Conservation (phyloP, 768 basidiomycete species). For the Tephrocybe sp. region DNA sequence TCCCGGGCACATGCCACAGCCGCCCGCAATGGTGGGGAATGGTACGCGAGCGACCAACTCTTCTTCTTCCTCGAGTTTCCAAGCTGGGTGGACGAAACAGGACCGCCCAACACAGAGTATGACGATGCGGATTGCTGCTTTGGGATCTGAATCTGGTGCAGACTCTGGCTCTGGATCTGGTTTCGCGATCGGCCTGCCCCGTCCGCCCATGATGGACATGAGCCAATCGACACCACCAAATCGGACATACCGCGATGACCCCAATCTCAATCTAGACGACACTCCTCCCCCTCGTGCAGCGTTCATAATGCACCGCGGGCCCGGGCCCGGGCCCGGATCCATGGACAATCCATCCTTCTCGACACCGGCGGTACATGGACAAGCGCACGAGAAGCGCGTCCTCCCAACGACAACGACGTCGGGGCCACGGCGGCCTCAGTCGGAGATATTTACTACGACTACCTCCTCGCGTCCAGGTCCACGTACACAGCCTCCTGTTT, state of each 20-base stretch:
- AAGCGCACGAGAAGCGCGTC: slow-evolving; percentile 10
- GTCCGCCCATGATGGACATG: slow-evolving; percentile 9
- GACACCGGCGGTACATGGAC: not conserved
- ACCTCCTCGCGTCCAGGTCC: not conserved
- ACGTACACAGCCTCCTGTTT: slow-evolving; percentile 2
- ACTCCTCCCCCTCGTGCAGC: slow-evolving; percentile 16
- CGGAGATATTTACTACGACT: slow-evolving; percentile 11
- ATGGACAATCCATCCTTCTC: not conserved
- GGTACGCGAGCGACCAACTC: not conserved
- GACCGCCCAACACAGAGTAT: slow-evolving; percentile 12
- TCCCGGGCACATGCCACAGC: slow-evolving; percentile 12
- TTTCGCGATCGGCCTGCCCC: slow-evolving; percentile 9
- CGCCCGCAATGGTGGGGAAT: slow-evolving; percentile 6
- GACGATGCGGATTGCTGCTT: slow-evolving; percentile 20
- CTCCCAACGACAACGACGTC: no score
- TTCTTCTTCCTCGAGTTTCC: slow-evolving; percentile 1
- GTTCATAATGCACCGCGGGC: slow-evolving; percentile 10
- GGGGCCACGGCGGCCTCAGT: slow-evolving; percentile 21
- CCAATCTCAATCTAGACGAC: slow-evolving; percentile 15
- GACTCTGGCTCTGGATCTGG: not conserved
- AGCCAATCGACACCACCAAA: slow-evolving; percentile 4
- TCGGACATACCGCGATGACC: not conserved
- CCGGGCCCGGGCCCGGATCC: no score
- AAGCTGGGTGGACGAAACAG: slow-evolving; percentile 5
- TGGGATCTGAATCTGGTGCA: not conserved